These are phyloP conservation scores for Komagataella phaffii DNA, from an alignment of 805 yeast genomes.

Conservation along the genomic window DNA sequence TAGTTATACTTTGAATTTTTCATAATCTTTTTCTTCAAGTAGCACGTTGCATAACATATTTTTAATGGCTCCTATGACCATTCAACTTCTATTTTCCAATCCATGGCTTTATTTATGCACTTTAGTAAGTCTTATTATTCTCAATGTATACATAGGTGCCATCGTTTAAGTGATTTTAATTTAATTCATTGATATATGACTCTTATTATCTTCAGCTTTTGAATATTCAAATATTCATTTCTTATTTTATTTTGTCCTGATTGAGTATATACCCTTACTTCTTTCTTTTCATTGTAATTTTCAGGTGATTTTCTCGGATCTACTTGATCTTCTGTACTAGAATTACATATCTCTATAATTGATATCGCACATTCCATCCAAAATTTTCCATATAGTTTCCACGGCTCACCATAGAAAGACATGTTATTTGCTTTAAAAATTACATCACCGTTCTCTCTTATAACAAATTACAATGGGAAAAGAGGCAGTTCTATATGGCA, in stretches of 20 bases:
- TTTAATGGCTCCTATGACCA: neutral
- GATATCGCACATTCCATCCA: neutral
- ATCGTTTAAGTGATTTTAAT: neutral
- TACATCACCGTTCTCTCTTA: neutral
- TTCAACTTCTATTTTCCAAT: neutral
- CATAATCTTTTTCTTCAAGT: too few species aligned
- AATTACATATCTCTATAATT: neutral
- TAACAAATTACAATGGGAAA: neutral
- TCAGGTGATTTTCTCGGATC: too few species aligned
- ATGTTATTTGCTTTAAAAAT: too few species aligned
- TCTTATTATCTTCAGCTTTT: neutral
- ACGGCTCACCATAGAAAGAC: neutral
- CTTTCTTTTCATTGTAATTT: too few species aligned
- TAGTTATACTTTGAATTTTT: too few species aligned
- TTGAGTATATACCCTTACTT: too few species aligned
- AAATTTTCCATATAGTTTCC: too few species aligned
- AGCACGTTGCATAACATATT: too few species aligned
- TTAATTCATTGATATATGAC: neutral
- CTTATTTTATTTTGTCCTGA: too few species aligned
- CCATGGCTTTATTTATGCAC: neutral
- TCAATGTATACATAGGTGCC: neutral
- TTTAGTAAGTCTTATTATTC: too few species aligned
- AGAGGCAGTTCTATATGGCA: neutral
- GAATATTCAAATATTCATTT: too few species aligned
- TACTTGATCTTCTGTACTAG: too few species aligned